Conservation (phyloP, 2,329 filamentous ascomycete species). For the Pestalotiopsis sp. region DNA sequence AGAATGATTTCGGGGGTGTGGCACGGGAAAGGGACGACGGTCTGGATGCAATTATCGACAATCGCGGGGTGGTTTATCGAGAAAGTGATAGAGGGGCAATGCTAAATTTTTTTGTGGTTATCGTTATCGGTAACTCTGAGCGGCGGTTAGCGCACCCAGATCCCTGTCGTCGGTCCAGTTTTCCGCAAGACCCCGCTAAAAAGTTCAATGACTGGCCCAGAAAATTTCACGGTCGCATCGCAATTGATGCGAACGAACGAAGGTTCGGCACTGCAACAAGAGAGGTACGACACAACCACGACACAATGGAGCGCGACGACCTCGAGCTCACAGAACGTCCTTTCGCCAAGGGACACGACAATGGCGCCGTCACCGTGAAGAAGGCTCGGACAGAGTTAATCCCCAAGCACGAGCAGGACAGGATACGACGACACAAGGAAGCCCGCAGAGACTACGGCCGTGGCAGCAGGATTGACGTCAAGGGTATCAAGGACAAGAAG, state of each 20-base stretch:
- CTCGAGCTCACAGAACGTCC: conserved; percentile 33
- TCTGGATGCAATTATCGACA: background rate
- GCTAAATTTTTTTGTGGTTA: conserved; percentile 7
- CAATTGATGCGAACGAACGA: background rate
- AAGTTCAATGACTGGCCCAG: conserved; percentile 1
- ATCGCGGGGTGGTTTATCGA: conserved; percentile 4
- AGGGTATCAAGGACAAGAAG: conserved; percentile 85
- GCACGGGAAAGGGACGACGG: background rate
- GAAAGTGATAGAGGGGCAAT: background rate
- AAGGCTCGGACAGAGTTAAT: conserved; percentile 54
- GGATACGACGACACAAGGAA: conserved; percentile 55
- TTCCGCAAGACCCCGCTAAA: conserved; percentile 6
- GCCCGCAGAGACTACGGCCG: conserved; percentile 83
- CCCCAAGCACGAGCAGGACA: conserved; percentile 53
- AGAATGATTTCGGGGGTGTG: background rate
- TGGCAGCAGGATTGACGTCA: conserved; percentile 73
- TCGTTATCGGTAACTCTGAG: conserved; percentile 1
- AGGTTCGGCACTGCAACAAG: background rate
- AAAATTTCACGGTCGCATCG: conserved; percentile 5
- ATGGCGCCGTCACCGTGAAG: conserved; percentile 55
- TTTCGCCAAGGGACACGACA: conserved; percentile 43
- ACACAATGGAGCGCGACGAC: conserved; percentile 29
- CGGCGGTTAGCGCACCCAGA: background rate
- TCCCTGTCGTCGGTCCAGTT: background rate
- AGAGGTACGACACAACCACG: background rate